Conservation (phyloP, 1,284 basidiomycete species). For the Phaffia rhodozyma region DNA sequence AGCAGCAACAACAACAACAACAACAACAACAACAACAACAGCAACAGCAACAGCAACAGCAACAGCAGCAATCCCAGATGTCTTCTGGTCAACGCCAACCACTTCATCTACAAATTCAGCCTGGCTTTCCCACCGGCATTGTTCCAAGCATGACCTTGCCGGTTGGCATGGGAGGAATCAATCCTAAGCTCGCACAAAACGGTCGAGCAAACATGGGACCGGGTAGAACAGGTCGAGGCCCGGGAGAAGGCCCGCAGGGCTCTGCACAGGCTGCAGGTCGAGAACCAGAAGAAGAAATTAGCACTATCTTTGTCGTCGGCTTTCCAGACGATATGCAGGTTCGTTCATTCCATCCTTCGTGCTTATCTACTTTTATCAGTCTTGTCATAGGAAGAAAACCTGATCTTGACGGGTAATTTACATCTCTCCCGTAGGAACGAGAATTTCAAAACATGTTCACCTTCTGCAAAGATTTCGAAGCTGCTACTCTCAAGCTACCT, state of each 20-base stretch:
- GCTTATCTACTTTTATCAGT: constrained; percentile 17
- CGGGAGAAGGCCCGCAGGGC: background rate
- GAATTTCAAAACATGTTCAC: constrained; percentile 99
- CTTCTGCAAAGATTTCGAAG: constrained; percentile 90
- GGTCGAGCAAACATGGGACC: background rate
- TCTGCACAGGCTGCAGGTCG: background rate
- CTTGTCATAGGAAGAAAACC: constrained; percentile 1
- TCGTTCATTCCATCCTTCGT: constrained; percentile 31
- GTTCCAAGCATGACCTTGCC: constrained; percentile 18
- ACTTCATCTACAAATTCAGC: constrained; percentile 15
- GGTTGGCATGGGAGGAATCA: constrained; percentile 15
- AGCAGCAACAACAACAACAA: constrained; percentile 14
- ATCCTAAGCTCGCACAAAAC: constrained; percentile 7
- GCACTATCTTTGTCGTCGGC: constrained; percentile 95
- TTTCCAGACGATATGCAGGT: constrained; percentile 99
- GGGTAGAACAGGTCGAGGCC: background rate
- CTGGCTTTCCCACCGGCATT: constrained; percentile 7
- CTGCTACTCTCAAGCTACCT: constrained; percentile 93
- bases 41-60: constrained; percentile 22
- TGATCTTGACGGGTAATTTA: background rate
- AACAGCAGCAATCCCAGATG: constrained; percentile 17
- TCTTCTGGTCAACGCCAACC: constrained; percentile 32
- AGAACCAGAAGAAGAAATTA: constrained; percentile 69
- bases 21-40: constrained; percentile 24
- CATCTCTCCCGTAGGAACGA: constrained; percentile 53